Evolutionary conservation across 306 rosid genomes (phyloP).

Genomic region (Arachis stenosperma): DNA sequence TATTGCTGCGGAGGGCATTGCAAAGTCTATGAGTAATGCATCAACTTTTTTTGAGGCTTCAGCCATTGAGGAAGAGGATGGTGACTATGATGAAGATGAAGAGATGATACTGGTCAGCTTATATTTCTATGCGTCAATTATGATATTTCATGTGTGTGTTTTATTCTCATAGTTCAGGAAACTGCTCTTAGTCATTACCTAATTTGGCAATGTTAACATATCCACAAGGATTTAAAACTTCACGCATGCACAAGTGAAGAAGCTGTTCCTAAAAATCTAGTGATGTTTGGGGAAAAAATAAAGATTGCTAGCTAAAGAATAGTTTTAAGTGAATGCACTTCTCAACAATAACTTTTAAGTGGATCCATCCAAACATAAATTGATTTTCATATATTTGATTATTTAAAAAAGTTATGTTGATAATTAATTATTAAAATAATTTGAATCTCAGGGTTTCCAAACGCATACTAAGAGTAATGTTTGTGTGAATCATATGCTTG

Average conservation of each 20-base stretch:
- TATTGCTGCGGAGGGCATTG: conserved; percentile 48
- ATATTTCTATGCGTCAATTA: conserved; percentile 6
- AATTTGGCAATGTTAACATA: conserved; percentile 27
- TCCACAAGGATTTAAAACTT: not conserved
- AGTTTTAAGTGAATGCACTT: too few relatives aligned
- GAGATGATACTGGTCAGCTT: conserved; percentile 58
- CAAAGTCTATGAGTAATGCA: conserved; percentile 37
- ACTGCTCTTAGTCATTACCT: conserved; percentile 22
- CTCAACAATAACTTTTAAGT: too few relatives aligned
- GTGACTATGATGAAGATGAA: conserved; percentile 50
- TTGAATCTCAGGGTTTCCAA: too few relatives aligned
- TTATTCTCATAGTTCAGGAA: conserved; percentile 11
- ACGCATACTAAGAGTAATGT: not conserved
- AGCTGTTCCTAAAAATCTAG: conserved; percentile 6
- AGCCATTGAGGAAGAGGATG: conserved; percentile 43
- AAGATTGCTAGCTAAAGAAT: too few relatives aligned
- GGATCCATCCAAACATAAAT: too few relatives aligned
- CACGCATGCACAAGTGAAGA: not conserved
- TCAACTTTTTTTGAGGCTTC: conserved; percentile 44
- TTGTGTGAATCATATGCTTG: conserved; percentile 7
- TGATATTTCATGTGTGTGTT: conserved; percentile 19
- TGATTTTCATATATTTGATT: too few relatives aligned
- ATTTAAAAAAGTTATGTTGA: too few relatives aligned
- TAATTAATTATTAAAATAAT: too few relatives aligned
- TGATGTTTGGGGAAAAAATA: not conserved